Evolutionary conservation across 495 filamentous ascomycete genomes (phyloP).

Genomic region (Beverwykella pulmonaria): DNA sequence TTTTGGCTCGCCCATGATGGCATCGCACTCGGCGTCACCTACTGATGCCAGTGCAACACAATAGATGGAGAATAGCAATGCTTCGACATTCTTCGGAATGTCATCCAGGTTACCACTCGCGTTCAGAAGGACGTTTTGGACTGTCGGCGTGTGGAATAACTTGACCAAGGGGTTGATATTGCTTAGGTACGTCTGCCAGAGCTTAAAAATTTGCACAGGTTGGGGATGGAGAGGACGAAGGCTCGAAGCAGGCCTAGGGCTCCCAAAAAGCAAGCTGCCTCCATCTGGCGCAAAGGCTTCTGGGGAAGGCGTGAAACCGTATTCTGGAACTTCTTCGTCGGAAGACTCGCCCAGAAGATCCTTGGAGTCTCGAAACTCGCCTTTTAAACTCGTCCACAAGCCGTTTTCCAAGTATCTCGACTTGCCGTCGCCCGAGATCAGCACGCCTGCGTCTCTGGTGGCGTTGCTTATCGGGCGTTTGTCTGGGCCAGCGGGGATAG

Average conservation of each 20-base stretch:
- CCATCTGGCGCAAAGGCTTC: conserved; percentile 6
- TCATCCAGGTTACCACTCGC: conserved; percentile 44
- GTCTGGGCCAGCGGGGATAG: neutral
- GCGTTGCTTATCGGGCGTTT: neutral
- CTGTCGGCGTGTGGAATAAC: conserved; percentile 67
- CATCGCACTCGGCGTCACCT: conserved; percentile 54
- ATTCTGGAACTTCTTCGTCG: conserved; percentile 12
- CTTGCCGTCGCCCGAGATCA: conserved; percentile 24
- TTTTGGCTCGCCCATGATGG: conserved; percentile 52
- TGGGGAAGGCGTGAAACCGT: neutral
- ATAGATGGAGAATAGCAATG: conserved; percentile 54
- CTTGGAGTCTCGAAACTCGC: conserved; percentile 33
- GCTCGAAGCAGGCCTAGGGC: neutral
- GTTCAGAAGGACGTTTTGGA: conserved; percentile 57
- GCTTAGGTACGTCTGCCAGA: conserved; percentile 61
- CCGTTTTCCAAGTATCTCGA: conserved; percentile 32
- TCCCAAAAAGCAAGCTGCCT: conserved; percentile 13
- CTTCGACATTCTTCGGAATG: conserved; percentile 55
- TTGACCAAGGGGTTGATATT: conserved; percentile 67
- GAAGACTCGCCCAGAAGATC: conserved; percentile 26
- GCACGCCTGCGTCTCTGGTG: conserved; percentile 6
- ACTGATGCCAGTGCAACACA: conserved; percentile 54
- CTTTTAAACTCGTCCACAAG: conserved; percentile 27
- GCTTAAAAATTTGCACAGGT: conserved; percentile 44
- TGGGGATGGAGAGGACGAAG: conserved; percentile 33